Conservation (phyloP, 192 early-diverging fungal species). For the Coemansia sp. region DNA sequence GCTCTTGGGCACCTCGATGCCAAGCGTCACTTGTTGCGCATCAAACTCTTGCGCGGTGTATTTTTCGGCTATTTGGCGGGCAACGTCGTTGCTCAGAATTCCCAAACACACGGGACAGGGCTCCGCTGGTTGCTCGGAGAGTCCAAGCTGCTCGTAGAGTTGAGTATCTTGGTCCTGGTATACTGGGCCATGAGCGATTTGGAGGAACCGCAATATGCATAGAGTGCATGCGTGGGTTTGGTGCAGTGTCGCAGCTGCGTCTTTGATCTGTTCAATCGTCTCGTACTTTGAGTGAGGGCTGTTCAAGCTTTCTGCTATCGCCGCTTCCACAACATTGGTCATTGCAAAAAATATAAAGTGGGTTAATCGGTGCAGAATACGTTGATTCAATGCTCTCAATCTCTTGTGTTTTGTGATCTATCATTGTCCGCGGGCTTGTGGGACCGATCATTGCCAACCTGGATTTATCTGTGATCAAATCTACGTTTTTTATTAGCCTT, state of each 20-base stretch:
- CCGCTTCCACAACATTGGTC: background rate
- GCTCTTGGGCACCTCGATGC: slow-evolving; percentile 43
- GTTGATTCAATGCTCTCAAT: no score
- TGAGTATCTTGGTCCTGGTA: slow-evolving; percentile 14
- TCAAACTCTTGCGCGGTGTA: slow-evolving; percentile 28
- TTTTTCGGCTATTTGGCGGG: slow-evolving; percentile 3
- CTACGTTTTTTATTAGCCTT: background rate
- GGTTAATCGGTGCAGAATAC: no score
- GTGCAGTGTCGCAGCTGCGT: slow-evolving; percentile 4
- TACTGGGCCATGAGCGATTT: slow-evolving; percentile 15
- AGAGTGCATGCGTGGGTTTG: slow-evolving; percentile 12
- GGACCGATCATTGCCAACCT: no score
- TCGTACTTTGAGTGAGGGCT: background rate
- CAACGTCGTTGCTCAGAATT: slow-evolving; percentile 9
- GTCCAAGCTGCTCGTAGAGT: slow-evolving; percentile 1
- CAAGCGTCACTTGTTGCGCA: slow-evolving; percentile 10
- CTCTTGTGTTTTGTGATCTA: no score
- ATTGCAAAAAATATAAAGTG: background rate
- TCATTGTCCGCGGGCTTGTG: background rate
- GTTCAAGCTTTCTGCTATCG: background rate
- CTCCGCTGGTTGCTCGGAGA: background rate
- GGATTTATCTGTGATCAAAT: no score
- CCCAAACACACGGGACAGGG: slow-evolving; percentile 39
- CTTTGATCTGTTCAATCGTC: slow-evolving; percentile 3
- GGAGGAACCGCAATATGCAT: slow-evolving; percentile 32